Base-by-base conservation (phyloP, 495 filamentous ascomycete genomes). In the Aspergillus panamensis region DNA sequence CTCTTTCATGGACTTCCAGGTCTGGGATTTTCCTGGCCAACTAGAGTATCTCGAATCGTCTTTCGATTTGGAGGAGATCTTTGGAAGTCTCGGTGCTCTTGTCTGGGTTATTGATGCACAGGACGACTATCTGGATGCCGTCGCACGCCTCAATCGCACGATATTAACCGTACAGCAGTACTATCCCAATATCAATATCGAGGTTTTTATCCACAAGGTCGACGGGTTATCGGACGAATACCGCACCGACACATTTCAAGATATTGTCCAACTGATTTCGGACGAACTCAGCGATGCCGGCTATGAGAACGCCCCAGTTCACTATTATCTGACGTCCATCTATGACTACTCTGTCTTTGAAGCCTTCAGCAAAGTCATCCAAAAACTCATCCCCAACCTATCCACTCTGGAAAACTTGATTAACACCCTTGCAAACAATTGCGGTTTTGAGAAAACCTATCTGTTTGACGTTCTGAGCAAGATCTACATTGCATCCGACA, bases 21-120 rank as follows among this genome's bases (percentile, higher is more conserved):
- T 97, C 31, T 96, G 91, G 90, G 94, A 98, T 66, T 91, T 98
- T 53, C 94, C 95, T 0, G 91, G 92, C 29, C 91, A 97, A 68
- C 83, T 97, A 52, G 88, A 96, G 70, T 90, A 92, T 58, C 82
- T 91, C 50, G 90, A 96, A 71, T 88, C 80, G 30, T 83, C 80
- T 6, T 91, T 96, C 61, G 95, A 98, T 70, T 84, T 91, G 31
- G 91, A 96, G 63, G 86, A 88, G 64, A 92, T 97, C 66, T 97
- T 98, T 72, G 88, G 89, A 48, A 90, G 92, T 66, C 87, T 95
- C 31, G 94, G 95, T 4, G 92, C 93, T 4, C 76, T 97, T 30
- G 94, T 98, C 56, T 98, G 95, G 95, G 92, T 98, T 48, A 94
- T 98, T 55, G 94, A 98, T 65, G 93, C 92, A 0, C 92, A 97